These are phyloP conservation scores for Pleurotus citrinopileatus DNA, from an alignment of 768 basidiomycete genomes.

Conservation along the genomic window DNA sequence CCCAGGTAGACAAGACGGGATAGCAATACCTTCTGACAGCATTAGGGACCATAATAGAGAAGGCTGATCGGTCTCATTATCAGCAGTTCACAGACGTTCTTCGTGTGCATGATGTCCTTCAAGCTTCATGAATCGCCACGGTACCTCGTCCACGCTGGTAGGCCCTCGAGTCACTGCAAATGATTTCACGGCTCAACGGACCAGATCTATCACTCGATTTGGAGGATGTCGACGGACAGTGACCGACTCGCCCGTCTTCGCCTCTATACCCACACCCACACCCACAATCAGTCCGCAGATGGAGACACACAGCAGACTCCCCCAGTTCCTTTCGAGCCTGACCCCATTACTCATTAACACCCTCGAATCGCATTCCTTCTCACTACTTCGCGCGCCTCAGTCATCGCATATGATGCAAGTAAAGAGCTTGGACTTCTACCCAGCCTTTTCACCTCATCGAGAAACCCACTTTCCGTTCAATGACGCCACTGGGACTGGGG, in stretches of 20 bases:
- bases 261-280: no score
- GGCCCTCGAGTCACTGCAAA: slow-evolving; percentile 76
- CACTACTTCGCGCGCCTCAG: slow-evolving; percentile 4
- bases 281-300: not conserved
- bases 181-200: slow-evolving; percentile 88
- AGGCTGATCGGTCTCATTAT: slow-evolving; percentile 8
- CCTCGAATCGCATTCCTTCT: slow-evolving; percentile 27
- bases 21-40: slow-evolving; percentile 84
- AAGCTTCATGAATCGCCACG: slow-evolving; percentile 94
- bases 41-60: slow-evolving; percentile 71
- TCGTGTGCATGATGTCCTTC: slow-evolving; percentile 86
- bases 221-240: slow-evolving; percentile 63
- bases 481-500: slow-evolving; percentile 17
- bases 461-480: slow-evolving; percentile 6
- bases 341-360: slow-evolving; percentile 23
- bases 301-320: not conserved
- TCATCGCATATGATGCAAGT: not conserved
- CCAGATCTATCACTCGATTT: slow-evolving; percentile 62
- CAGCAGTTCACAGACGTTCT: slow-evolving; percentile 68
- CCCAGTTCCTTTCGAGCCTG: not conserved
- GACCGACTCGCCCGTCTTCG: slow-evolving; percentile 15
- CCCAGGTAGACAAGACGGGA: slow-evolving; percentile 72
- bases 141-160: slow-evolving; percentile 89
- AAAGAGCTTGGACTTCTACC: slow-evolving; percentile 5
- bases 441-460: not conserved